Percentiles rank a stretch among this genome's conserved stretches.
These are phyloP conservation scores for Botryotinia globosa DNA, from an alignment of 2,329 filamentous ascomycete species.

Conservation along the genomic window DNA sequence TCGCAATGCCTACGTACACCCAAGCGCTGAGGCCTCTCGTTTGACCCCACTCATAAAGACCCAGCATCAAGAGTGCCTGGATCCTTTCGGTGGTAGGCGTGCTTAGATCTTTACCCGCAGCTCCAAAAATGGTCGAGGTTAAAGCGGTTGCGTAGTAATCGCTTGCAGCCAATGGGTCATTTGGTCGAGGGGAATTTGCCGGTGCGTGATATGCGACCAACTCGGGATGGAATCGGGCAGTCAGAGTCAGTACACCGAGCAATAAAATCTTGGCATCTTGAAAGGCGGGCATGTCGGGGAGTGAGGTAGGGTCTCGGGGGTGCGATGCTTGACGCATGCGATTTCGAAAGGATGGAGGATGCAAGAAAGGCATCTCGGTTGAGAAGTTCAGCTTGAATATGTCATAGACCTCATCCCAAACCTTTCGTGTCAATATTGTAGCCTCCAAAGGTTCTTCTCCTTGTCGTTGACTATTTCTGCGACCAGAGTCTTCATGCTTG, in stretches of 20 bases:
- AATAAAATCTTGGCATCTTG: constrained; percentile 56
- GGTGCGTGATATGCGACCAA: constrained; percentile 50
- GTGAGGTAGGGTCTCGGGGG: constrained; percentile 31
- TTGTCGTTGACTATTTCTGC: constrained; percentile 39
- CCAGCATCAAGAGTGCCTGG: constrained; percentile 68
- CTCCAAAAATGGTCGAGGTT: constrained; percentile 47
- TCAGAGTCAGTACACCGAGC: constrained; percentile 65
- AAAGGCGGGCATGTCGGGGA: constrained; percentile 27
- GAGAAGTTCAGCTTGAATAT: constrained; percentile 70
- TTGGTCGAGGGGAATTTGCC: constrained; percentile 19
- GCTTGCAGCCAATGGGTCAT: constrained; percentile 55
- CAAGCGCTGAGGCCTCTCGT: constrained; percentile 60
- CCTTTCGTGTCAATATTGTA: constrained; percentile 57
- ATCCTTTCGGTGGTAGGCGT: constrained; percentile 59
- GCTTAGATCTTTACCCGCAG: constrained; percentile 47
- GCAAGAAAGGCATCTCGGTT: constrained; percentile 69
- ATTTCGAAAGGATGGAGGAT: constrained; percentile 61
- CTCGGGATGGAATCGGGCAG: constrained; percentile 63
- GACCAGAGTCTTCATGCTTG: constrained; percentile 41
- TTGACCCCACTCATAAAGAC: constrained; percentile 69
- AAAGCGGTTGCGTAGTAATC: constrained; percentile 64
- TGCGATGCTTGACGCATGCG: constrained; percentile 46
- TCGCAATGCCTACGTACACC: constrained; percentile 63
- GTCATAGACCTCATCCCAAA: constrained; percentile 68
- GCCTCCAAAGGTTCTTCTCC: constrained; percentile 61